Conservation (phyloP, 345 rosid species). For the Lepidium didymum region DNA sequence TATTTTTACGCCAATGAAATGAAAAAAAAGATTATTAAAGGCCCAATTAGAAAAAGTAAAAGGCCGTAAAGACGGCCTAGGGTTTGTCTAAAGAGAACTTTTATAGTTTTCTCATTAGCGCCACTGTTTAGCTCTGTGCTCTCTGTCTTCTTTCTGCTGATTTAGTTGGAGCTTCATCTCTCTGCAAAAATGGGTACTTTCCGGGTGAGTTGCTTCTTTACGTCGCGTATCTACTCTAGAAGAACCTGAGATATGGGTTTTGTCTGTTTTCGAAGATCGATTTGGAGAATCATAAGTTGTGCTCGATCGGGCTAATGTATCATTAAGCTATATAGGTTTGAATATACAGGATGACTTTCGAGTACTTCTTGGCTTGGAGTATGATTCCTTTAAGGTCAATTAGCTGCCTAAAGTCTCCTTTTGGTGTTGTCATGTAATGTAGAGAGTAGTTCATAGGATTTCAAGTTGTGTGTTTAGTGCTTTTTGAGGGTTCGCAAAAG, state of each 20-base stretch:
- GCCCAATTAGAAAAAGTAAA: constrained; percentile 2
- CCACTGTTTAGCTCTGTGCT: neutral
- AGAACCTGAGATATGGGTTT: neutral
- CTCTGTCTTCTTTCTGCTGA: neutral
- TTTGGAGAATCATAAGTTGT: neutral
- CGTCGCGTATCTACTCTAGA: neutral
- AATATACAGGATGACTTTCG: neutral
- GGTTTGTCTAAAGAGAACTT: constrained; percentile 1
- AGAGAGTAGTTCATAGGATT: neutral
- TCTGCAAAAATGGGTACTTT: constrained; percentile 19
- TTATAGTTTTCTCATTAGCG: constrained; percentile 1
- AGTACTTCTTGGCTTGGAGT: neutral
- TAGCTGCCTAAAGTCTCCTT: neutral
- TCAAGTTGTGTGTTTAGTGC: neutral
- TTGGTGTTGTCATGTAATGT: neutral
- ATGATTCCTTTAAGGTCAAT: neutral
- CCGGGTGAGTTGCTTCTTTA: constrained; percentile 15
- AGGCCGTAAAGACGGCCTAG: constrained; percentile 6
- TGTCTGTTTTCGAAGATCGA: neutral
- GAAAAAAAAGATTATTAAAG: neutral
- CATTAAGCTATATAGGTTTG: neutral
- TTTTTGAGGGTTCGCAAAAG: neutral
- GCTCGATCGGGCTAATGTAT: neutral
- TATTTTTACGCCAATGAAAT: neutral
- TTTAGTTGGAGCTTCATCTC: constrained; percentile 18